Conservation (phyloP, 1,284 basidiomycete species). For the Rhodotorula sp. region DNA sequence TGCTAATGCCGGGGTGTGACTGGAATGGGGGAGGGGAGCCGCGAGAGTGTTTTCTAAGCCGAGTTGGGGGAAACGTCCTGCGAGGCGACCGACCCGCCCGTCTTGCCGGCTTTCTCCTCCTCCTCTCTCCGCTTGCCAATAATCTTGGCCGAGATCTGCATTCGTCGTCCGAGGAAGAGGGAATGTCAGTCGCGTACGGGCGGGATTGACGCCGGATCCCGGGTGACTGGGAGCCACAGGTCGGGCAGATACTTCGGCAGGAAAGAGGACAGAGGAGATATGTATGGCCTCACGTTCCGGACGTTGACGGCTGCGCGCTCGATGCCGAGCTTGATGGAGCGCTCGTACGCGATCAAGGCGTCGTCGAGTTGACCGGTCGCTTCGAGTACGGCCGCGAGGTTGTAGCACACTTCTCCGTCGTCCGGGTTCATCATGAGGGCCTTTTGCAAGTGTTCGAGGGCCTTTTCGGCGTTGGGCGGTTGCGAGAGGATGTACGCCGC, state of each 20-base stretch:
- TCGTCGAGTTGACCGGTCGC: constrained; percentile 36
- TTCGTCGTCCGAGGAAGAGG: no score
- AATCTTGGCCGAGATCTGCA: constrained; percentile 36
- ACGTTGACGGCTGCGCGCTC: constrained; percentile 32
- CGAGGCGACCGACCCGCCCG: constrained; percentile 3
- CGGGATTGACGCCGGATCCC: no score
- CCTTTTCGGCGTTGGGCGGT: constrained; percentile 36
- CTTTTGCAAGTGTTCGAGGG: constrained; percentile 38
- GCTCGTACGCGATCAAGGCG: constrained; percentile 36
- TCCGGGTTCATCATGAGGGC: constrained; percentile 40
- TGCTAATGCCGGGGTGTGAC: background rate
- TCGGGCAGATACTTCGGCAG: no score
- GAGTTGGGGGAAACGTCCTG: constrained; percentile 8
- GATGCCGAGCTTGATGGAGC: constrained; percentile 32
- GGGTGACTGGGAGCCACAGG: background rate
- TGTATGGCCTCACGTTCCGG: constrained; percentile 24
- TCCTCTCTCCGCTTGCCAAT: constrained; percentile 32
- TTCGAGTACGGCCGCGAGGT: constrained; percentile 39
- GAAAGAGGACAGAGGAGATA: no score
- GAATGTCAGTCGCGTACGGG: background rate
- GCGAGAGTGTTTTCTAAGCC: background rate
- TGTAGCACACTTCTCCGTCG: constrained; percentile 40
- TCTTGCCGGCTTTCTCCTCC: constrained; percentile 16
- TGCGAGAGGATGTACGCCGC: constrained; percentile 37
- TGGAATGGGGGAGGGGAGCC: background rate